Percentiles rank a stretch among this genome's conserved stretches.
These are phyloP conservation scores for Starmerella khaoyaiensis DNA, from an alignment of 805 yeast genomes.

Conservation along the genomic window DNA sequence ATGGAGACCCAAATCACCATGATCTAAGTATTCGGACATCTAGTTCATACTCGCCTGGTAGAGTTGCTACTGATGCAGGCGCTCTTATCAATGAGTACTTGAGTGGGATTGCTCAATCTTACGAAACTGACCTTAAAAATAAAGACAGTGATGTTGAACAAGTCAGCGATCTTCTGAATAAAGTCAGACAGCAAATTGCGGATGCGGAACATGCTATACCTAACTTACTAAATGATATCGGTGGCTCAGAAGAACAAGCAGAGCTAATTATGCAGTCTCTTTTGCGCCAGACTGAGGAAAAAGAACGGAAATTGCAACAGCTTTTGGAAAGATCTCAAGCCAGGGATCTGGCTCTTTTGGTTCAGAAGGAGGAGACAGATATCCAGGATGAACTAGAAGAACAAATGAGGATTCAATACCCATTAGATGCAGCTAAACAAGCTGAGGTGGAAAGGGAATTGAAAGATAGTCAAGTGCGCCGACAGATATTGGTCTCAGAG, in stretches of 20 bases:
- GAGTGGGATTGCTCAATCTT: constrained; percentile 34
- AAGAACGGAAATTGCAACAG: constrained; percentile 30
- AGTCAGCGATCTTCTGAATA: constrained; percentile 33
- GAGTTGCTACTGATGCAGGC: constrained; percentile 6
- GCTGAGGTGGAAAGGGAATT: constrained; percentile 30
- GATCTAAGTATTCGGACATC: neutral
- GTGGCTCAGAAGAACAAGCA: constrained; percentile 21
- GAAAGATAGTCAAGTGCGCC: constrained; percentile 31
- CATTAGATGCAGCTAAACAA: constrained; percentile 17
- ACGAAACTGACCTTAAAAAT: constrained; percentile 41
- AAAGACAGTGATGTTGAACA: constrained; percentile 43
- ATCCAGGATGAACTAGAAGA: constrained; percentile 22
- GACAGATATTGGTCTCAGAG: constrained; percentile 33
- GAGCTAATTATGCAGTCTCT: constrained; percentile 19
- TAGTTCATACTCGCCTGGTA: constrained; percentile 3
- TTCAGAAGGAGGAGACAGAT: constrained; percentile 40
- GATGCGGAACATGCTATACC: constrained; percentile 27
- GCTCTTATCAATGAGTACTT: constrained; percentile 17
- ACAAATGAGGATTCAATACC: constrained; percentile 16
- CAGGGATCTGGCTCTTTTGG: constrained; percentile 43
- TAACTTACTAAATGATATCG: constrained; percentile 24
- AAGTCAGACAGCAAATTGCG: constrained; percentile 33
- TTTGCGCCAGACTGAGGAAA: constrained; percentile 22
- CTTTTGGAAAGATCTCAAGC: constrained; percentile 56
- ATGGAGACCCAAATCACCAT: neutral